phyloP scores from a whole-genome alignment of 768 basidiomycete species.

The Rhodotorula kratochvilovae region DNA sequence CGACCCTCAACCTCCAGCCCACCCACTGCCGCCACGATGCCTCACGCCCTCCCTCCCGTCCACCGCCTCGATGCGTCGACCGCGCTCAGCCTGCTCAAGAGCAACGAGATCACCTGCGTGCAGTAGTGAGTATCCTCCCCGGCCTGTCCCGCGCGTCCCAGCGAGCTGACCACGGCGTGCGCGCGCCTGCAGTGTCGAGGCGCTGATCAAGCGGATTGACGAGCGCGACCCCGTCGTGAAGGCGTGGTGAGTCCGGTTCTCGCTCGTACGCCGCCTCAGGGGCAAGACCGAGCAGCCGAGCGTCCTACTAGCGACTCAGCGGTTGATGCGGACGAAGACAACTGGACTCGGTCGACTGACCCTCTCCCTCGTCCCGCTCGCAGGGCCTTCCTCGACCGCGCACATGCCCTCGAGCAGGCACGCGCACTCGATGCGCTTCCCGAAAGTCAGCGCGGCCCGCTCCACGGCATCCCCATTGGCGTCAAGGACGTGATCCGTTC shows the following conservation, averaged over 20 bases:
- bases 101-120: constrained; percentile 36
- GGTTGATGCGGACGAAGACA: no score
- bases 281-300: no score
- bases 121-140: constrained; percentile 33
- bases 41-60: constrained; percentile 11
- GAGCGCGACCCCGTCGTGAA: constrained; percentile 40
- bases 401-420: constrained; percentile 35
- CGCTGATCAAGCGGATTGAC: constrained; percentile 37
- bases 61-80: constrained; percentile 39
- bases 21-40: background rate
- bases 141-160: no score
- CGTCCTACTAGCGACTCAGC: no score
- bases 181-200: constrained; percentile 25
- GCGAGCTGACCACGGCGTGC: background rate
- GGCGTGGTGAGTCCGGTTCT: constrained; percentile 27
- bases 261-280: no score
- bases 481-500: constrained; percentile 45
- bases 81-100: constrained; percentile 30
- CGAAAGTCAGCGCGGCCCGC: constrained; percentile 36
- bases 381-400: constrained; percentile 41
- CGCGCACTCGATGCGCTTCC: constrained; percentile 36
- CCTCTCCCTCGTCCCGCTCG: background rate
- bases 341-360: no score
- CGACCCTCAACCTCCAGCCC: no score
- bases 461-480: constrained; percentile 43